A percentile compares a stretch with the other conserved stretches of the same genome.
phyloP scores from a whole-genome alignment of 2,329 filamentous ascomycete genomes.

The Colletotrichum destructivum region DNA sequence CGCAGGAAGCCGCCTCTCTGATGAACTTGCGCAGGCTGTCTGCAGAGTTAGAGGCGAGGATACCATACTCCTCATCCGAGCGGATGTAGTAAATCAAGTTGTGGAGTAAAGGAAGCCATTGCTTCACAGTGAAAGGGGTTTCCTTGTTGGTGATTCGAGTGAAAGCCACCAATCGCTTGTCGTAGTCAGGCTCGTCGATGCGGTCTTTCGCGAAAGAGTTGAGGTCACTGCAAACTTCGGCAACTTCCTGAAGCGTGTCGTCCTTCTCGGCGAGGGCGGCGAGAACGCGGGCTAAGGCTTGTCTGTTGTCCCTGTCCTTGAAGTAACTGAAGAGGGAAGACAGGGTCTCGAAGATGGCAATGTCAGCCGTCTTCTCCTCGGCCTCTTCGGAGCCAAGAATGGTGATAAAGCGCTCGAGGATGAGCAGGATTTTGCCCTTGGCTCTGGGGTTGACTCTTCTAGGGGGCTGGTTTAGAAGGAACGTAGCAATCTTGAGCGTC shows the following conservation, averaged over 20 bases:
- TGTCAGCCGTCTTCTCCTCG: constrained; percentile 38
- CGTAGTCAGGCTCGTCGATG: constrained; percentile 91
- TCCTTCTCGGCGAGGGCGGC: constrained; percentile 78
- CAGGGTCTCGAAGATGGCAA: constrained; percentile 79
- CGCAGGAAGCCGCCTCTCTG: constrained; percentile 68
- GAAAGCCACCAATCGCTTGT: constrained; percentile 84
- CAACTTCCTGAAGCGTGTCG: constrained; percentile 72
- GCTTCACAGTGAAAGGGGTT: constrained; percentile 72
- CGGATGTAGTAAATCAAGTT: constrained; percentile 92
- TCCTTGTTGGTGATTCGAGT: constrained; percentile 77
- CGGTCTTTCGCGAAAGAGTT: constrained; percentile 83
- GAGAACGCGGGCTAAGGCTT: constrained; percentile 81
- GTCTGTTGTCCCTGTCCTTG: constrained; percentile 83
- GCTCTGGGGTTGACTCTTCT: constrained; percentile 85
- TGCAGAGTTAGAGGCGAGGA: constrained; percentile 84
- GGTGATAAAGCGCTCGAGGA: constrained; percentile 85
- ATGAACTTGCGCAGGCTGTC: constrained; percentile 86
- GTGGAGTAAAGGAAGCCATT: constrained; percentile 91
- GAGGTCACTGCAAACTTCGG: constrained; percentile 80
- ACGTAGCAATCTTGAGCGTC: constrained; percentile 84
- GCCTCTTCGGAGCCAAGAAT: constrained; percentile 59
- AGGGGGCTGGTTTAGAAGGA: constrained; percentile 87
- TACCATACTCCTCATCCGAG: constrained; percentile 89
- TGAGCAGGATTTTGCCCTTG: constrained; percentile 84
- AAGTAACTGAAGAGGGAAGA: constrained; percentile 92